phyloP scores from a whole-genome alignment of 73 alveolate species.

The Effrenium voratum region DNA sequence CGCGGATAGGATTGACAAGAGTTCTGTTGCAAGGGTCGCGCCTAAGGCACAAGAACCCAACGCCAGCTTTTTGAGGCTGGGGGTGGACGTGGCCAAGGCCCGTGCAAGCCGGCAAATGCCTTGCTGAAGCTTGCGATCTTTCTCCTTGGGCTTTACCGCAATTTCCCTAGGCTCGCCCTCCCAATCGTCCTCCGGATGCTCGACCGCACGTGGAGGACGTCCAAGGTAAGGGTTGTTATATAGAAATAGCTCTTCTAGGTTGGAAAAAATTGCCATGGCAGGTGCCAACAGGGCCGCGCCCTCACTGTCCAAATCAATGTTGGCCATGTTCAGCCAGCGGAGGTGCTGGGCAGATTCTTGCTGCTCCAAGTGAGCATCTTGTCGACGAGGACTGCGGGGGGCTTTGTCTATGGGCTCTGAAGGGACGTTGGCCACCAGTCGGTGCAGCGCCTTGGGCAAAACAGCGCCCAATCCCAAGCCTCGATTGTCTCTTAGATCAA shows the following conservation, averaged over 20 bases:
- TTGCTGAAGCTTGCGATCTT: not conserved
- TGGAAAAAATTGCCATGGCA: slow-evolving; percentile 18
- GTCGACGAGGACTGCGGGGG: not conserved
- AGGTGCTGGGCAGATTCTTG: slow-evolving; percentile 49
- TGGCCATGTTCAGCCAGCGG: slow-evolving; percentile 57
- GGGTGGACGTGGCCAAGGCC: not conserved
- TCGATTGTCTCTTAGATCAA: slow-evolving; percentile 72
- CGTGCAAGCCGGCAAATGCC: slow-evolving; percentile 51
- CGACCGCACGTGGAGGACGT: slow-evolving; percentile 25
- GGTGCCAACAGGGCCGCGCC: slow-evolving; percentile 60
- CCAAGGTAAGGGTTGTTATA: slow-evolving; percentile 57
- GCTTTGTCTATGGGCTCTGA: not conserved
- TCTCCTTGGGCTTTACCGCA: not conserved
- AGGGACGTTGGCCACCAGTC: not conserved
- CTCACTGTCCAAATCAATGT: slow-evolving; percentile 74
- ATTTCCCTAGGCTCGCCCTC: not conserved
- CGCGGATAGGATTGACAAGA: slow-evolving; percentile 19
- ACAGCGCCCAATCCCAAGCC: slow-evolving; percentile 71
- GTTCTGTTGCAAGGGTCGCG: slow-evolving; percentile 33
- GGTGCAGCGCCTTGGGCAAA: slow-evolving; percentile 45
- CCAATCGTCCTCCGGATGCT: not conserved
- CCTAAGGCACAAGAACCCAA: slow-evolving; percentile 76
- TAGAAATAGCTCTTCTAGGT: slow-evolving; percentile 57
- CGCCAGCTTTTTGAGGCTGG: slow-evolving; percentile 53
- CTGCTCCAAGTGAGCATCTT: not conserved